A percentile compares a stretch with the other conserved stretches of the same genome.
These are phyloP conservation scores for Cokeromyces recurvatus DNA, from an alignment of 371 early-diverging fungal species.

Conservation along the genomic window DNA sequence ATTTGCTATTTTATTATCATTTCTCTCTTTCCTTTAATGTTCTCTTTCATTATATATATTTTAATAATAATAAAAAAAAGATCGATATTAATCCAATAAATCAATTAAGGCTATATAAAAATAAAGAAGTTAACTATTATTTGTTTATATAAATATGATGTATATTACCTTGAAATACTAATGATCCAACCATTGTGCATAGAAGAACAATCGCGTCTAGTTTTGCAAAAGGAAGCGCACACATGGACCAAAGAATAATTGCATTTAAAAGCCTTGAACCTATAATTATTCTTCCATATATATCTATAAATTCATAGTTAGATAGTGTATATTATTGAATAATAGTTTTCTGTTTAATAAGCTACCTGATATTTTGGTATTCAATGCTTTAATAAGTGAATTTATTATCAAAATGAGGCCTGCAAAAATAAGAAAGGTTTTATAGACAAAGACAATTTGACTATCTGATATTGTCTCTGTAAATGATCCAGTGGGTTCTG, in stretches of 20 bases:
- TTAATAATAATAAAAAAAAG: too few relatives aligned
- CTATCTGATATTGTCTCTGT: conserved; percentile 2
- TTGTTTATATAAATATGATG: too few relatives aligned
- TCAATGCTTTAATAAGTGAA: conserved; percentile 43
- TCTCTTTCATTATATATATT: too few relatives aligned
- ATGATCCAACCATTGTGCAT: conserved; percentile 37
- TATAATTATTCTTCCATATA: conserved; percentile 44
- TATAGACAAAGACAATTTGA: conserved; percentile 43
- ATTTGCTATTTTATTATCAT: too few relatives aligned
- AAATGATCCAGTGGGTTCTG: conserved; percentile 3
- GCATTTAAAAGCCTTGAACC: conserved; percentile 37
- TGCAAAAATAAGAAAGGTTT: conserved; percentile 43
- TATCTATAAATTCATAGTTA: conserved; percentile 24
- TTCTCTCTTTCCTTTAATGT: too few relatives aligned
- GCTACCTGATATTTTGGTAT: conserved; percentile 42
- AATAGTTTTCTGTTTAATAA: not conserved
- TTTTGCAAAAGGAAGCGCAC: conserved; percentile 44
- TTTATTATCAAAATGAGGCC: conserved; percentile 41
- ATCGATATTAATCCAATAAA: not conserved
- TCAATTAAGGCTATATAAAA: not conserved
- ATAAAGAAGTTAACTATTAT: too few relatives aligned
- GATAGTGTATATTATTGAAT: not conserved
- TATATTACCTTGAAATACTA: conserved; percentile 37
- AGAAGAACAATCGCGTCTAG: conserved; percentile 38
- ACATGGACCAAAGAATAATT: conserved; percentile 39